Evolutionary conservation across 495 filamentous ascomycete species (phyloP).

Genomic region (Penicillium pulvis): DNA sequence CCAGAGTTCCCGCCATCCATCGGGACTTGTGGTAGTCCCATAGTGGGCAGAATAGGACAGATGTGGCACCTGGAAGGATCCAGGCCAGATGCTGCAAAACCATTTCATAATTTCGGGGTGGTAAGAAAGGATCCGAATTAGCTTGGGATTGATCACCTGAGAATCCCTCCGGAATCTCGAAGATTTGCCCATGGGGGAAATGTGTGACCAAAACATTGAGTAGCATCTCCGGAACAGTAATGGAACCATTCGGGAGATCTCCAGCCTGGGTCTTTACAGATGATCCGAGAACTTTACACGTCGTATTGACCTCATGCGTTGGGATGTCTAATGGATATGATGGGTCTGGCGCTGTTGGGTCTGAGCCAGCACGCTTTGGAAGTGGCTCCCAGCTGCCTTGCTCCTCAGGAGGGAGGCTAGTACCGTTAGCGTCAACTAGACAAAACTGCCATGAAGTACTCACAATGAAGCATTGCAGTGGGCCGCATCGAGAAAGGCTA

Average conservation of each 20-base stretch:
- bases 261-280: slow-evolving; percentile 11
- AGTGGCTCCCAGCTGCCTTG: slow-evolving; percentile 30
- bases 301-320: slow-evolving; percentile 5
- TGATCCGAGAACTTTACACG: slow-evolving; percentile 19
- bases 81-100: slow-evolving; percentile 13
- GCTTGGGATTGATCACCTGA: slow-evolving; percentile 7
- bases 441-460: neutral
- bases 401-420: slow-evolving; percentile 13
- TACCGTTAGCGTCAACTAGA: neutral
- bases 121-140: neutral
- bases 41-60: slow-evolving; percentile 59
- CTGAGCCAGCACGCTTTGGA: slow-evolving; percentile 18
- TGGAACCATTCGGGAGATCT: neutral
- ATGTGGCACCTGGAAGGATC: slow-evolving; percentile 53
- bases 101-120: slow-evolving; percentile 7
- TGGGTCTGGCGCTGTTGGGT: slow-evolving; percentile 22
- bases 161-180: slow-evolving; percentile 16
- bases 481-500: slow-evolving; percentile 41
- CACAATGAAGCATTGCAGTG: slow-evolving; percentile 29
- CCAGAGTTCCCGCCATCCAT: slow-evolving; percentile 63
- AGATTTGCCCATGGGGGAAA: slow-evolving; percentile 35
- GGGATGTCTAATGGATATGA: slow-evolving; percentile 1
- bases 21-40: slow-evolving; percentile 62
- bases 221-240: slow-evolving; percentile 21
- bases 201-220: slow-evolving; percentile 28